Evolutionary conservation across 2,329 filamentous ascomycete species (phyloP).

Genomic region (Fusarium humuli): DNA sequence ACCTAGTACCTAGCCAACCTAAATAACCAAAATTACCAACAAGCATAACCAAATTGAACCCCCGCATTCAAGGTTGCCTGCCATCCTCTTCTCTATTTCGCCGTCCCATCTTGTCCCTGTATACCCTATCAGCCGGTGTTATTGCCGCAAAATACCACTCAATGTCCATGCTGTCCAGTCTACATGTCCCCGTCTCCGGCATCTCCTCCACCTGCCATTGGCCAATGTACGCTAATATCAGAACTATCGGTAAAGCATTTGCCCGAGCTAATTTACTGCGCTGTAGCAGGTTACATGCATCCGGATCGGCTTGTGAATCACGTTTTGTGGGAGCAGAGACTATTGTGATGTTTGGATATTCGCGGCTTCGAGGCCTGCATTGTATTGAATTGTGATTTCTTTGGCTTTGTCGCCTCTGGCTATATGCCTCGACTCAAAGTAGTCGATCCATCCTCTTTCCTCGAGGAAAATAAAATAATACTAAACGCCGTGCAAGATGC

Average conservation of each 20-base stretch:
- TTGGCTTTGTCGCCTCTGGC: conserved; percentile 3
- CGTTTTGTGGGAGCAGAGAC: conserved; percentile 21
- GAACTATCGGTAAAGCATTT: conserved; percentile 14
- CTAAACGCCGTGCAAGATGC: conserved; percentile 38
- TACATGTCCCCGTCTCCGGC: background rate
- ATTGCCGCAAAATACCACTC: background rate
- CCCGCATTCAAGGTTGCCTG: background rate
- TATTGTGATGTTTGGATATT: conserved; percentile 42
- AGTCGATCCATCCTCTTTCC: conserved; percentile 13
- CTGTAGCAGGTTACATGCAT: conserved; percentile 10
- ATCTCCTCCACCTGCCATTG: conserved; percentile 10
- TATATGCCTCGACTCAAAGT: conserved; percentile 14
- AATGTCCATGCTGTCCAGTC: conserved; percentile 5
- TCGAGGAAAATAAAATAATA: conserved; percentile 4
- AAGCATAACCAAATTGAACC: background rate
- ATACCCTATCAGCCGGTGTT: conserved; percentile 1
- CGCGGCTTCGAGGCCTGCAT: conserved; percentile 28
- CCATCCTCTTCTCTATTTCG: background rate
- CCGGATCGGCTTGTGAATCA: background rate
- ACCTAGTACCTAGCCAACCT: background rate
- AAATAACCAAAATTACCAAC: background rate
- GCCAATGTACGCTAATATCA: background rate
- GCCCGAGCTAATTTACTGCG: conserved; percentile 14
- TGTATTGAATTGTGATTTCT: conserved; percentile 2
- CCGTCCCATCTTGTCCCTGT: background rate